A percentile compares a stretch with the other conserved stretches of the same genome.
Conservation (phyloP, 352 stramenopile genomes). For the Phytophthora multivora region DNA sequence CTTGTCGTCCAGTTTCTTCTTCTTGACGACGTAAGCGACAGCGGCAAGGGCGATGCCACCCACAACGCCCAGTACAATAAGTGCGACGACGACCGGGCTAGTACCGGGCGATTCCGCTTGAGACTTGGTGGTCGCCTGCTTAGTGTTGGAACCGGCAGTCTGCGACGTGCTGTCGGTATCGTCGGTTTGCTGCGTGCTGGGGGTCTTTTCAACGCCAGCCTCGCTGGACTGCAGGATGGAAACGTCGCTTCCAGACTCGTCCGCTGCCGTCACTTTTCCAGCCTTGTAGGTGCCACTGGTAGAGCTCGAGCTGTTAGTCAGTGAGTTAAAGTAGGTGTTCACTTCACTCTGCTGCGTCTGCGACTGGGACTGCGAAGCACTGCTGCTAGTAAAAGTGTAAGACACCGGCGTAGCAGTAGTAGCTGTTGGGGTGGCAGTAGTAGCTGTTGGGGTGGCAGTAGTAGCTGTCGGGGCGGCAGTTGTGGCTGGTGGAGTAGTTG, state of each 20-base stretch:
- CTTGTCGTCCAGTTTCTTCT: constrained; percentile 40
- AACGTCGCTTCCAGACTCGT: constrained; percentile 26
- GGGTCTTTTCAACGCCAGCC: constrained; percentile 27
- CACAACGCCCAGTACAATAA: constrained; percentile 30
- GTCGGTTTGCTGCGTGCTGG: constrained; percentile 13
- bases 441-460: background rate
- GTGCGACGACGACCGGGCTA: constrained; percentile 30
- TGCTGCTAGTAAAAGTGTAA: constrained; percentile 2
- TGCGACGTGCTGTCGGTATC: constrained; percentile 19
- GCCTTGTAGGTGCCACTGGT: constrained; percentile 10
- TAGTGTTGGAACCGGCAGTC: constrained; percentile 13
- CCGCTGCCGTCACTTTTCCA: constrained; percentile 25
- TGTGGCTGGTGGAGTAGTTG: constrained; percentile 4
- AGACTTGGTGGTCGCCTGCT: constrained; percentile 33
- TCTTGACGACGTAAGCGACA: constrained; percentile 30
- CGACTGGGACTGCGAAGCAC: constrained; percentile 8
- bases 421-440: constrained; percentile 1
- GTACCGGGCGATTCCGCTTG: constrained; percentile 4
- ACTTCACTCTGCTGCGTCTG: constrained; percentile 19
- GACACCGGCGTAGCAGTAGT: constrained; percentile 2
- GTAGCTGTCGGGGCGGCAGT: background rate
- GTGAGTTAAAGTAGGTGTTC: constrained; percentile 18
- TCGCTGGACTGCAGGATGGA: constrained; percentile 41
- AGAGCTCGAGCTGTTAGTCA: constrained; percentile 13
- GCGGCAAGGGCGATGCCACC: constrained; percentile 24